A percentile compares a stretch with the other conserved stretches of the same genome.
Evolutionary conservation across 164 flowering plant genomes (phyloP).

Genomic region (Pachysandra terminalis): DNA sequence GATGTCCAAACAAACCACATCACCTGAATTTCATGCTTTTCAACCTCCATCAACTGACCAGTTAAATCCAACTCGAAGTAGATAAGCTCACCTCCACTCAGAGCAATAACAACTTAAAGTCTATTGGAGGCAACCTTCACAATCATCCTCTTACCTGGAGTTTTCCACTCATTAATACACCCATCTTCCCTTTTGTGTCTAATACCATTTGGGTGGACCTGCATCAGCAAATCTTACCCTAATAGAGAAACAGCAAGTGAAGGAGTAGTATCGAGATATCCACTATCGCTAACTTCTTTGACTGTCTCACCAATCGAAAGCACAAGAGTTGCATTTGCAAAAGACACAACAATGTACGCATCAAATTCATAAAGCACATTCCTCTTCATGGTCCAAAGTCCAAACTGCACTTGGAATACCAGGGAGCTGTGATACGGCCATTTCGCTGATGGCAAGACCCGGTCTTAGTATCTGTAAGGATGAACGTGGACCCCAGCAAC

Average conservation of each 20-base stretch:
- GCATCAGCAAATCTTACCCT: constrained; percentile 98
- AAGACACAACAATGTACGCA: constrained; percentile 97
- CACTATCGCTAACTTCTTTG: constrained; percentile 98
- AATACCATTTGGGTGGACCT: constrained; percentile 98
- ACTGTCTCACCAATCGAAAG: constrained; percentile 99
- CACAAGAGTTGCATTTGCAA: constrained; percentile 94
- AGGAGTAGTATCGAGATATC: constrained; percentile 96
- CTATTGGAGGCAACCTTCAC: constrained; percentile 97
- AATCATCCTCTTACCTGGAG: constrained; percentile 96
- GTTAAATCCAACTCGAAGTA: constrained; percentile 96
- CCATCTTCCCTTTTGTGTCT: constrained; percentile 99
- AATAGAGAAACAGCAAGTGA: constrained; percentile 92
- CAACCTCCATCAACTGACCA: constrained; percentile 96
- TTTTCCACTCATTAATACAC: constrained; percentile 97
- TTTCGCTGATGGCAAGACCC: constrained; percentile 95
- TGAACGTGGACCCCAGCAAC: constrained; percentile 96
- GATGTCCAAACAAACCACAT: constrained; percentile 96
- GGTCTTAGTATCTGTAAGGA: constrained; percentile 85
- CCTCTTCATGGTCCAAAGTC: constrained; percentile 99
- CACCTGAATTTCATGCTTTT: constrained; percentile 97
- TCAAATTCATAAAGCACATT: constrained; percentile 93
- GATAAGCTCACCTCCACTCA: constrained; percentile 97
- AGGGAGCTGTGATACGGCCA: constrained; percentile 98
- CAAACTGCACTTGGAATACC: constrained; percentile 97
- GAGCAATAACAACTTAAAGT: constrained; percentile 92